phyloP scores from a whole-genome alignment of 176 grass and related monocot genomes.

The Oryza coarctata region DNA sequence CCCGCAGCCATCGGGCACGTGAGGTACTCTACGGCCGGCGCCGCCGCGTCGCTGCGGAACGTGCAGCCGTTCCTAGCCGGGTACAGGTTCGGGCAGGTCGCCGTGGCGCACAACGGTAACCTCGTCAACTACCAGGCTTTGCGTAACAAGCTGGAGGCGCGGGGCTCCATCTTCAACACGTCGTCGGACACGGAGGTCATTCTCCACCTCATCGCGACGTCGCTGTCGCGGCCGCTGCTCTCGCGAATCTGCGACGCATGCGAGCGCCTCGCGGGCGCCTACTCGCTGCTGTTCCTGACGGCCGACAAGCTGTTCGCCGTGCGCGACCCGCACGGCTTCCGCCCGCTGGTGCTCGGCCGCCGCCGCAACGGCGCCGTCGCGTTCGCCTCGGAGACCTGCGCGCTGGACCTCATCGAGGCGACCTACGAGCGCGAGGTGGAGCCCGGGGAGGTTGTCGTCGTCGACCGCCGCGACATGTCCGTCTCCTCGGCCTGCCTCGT shows the following conservation, averaged over 20 bases:
- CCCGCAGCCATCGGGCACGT: conserved; percentile 61
- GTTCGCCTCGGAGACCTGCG: conserved; percentile 81
- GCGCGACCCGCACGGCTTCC: conserved; percentile 76
- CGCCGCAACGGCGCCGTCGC: conserved; percentile 55
- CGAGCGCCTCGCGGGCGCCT: conserved; percentile 55
- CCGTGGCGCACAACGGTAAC: conserved; percentile 79
- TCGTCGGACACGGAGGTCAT: conserved; percentile 77
- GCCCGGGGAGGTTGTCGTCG: conserved; percentile 66
- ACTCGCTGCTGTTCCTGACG: conserved; percentile 68
- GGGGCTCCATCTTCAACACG: conserved; percentile 71
- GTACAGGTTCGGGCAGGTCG: conserved; percentile 54
- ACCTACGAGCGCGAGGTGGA: conserved; percentile 72
- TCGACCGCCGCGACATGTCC: conserved; percentile 66
- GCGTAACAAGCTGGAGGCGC: conserved; percentile 55
- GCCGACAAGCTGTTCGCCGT: conserved; percentile 66
- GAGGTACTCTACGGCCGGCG: conserved; percentile 69
- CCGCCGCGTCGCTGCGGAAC: conserved; percentile 45
- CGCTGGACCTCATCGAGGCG: conserved; percentile 79
- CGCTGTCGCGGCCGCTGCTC: conserved; percentile 56
- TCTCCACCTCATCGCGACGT: conserved; percentile 71
- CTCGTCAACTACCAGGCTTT: conserved; percentile 65
- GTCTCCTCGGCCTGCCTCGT: conserved; percentile 50
- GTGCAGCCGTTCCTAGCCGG: conserved; percentile 66
- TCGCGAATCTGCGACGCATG: conserved; percentile 62
- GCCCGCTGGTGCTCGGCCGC: conserved; percentile 74